A percentile compares a stretch with the other conserved stretches of the same genome.
These are phyloP conservation scores for Eucalyptus regnans DNA, from an alignment of 345 rosid species.

Conservation along the genomic window DNA sequence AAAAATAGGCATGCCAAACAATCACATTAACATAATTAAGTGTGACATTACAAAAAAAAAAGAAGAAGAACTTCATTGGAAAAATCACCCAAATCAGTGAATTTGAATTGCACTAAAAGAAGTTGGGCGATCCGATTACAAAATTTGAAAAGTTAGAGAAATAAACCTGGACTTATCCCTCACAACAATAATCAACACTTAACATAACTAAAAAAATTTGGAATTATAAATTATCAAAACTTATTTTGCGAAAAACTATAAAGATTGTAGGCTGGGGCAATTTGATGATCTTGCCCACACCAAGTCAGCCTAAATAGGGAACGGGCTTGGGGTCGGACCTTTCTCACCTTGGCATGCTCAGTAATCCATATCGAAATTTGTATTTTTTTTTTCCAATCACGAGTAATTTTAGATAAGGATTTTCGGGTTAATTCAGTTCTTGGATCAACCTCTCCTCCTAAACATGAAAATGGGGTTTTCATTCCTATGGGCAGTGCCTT, in stretches of 20 bases:
- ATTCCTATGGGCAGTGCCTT: background rate
- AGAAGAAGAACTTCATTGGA: fast-evolving
- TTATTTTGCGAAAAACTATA: background rate
- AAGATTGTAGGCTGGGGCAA: background rate
- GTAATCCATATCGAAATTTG: background rate
- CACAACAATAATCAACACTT: background rate
- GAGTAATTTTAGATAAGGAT: background rate
- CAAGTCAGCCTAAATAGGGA: fast-evolving
- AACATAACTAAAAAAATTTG: background rate
- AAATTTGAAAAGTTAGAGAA: background rate
- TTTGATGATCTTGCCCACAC: background rate
- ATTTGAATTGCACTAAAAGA: background rate
- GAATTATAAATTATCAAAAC: background rate
- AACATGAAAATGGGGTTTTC: background rate
- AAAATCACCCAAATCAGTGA: background rate
- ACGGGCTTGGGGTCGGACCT: fast-evolving
- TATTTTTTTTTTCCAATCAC: background rate
- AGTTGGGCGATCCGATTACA: background rate
- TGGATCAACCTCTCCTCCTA: fast-evolving
- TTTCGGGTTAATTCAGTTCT: fast-evolving
- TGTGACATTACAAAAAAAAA: background rate
- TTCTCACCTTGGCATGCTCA: background rate
- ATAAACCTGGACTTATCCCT: background rate
- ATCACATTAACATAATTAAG: background rate
- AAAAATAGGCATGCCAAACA: background rate